A percentile compares a stretch with the other conserved stretches of the same genome.
Conservation (phyloP, 1,139 yeast genomes). For the Keqinozyma sinolaborantium region DNA sequence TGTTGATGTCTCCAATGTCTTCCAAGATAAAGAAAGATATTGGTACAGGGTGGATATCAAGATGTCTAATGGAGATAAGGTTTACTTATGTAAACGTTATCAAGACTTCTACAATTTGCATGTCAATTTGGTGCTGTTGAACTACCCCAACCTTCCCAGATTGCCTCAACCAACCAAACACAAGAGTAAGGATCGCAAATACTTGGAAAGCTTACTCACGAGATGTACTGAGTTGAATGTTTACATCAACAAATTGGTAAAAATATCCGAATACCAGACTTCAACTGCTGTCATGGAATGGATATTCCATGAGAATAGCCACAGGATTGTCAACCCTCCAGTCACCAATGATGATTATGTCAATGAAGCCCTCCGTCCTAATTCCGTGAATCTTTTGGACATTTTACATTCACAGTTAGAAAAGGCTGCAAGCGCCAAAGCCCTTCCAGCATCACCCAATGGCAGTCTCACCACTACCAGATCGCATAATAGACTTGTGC, state of each 20-base stretch:
- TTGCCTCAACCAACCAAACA: slow-evolving; percentile 35
- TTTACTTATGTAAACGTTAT: slow-evolving; percentile 34
- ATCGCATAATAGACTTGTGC: slow-evolving; percentile 1
- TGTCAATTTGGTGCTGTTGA: slow-evolving; percentile 16
- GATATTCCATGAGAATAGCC: slow-evolving; percentile 8
- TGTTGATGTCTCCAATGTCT: slow-evolving; percentile 32
- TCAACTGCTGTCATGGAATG: slow-evolving; percentile 16
- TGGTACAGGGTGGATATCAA: slow-evolving; percentile 43
- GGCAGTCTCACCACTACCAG: slow-evolving; percentile 24
- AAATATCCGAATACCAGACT: slow-evolving; percentile 10
- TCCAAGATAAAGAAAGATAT: slow-evolving; percentile 30
- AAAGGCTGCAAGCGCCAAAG: slow-evolving; percentile 2
- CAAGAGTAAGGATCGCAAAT: slow-evolving; percentile 12
- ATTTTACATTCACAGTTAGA: slow-evolving; percentile 6
- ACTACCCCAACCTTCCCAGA: slow-evolving; percentile 22
- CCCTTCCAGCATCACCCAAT: slow-evolving; percentile 19
- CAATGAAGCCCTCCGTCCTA: slow-evolving; percentile 18
- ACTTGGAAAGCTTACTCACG: slow-evolving; percentile 17
- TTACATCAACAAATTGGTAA: slow-evolving; percentile 28
- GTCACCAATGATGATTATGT: slow-evolving; percentile 14
- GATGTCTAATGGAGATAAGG: slow-evolving; percentile 26
- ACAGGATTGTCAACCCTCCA: slow-evolving; percentile 6
- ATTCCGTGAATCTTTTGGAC: slow-evolving; percentile 21
- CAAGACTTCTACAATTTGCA: slow-evolving; percentile 44
- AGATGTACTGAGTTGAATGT: slow-evolving; percentile 33